These are phyloP conservation scores for Artemisia argyi DNA, from an alignment of 129 eudicot genomes.

Conservation along the genomic window DNA sequence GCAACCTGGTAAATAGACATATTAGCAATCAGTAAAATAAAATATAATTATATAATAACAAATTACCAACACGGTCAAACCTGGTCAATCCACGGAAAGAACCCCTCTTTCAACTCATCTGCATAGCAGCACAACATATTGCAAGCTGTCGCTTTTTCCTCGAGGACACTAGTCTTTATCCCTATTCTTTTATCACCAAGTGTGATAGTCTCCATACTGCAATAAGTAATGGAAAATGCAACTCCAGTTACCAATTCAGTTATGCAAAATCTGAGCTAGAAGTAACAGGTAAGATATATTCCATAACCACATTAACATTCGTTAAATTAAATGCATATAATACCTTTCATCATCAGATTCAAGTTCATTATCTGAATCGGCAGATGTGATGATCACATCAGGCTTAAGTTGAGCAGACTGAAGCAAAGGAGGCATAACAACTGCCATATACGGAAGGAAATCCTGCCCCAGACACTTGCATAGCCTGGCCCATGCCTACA, in stretches of 20 bases:
- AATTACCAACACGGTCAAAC: slow-evolving; percentile 26
- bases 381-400: slow-evolving; percentile 95
- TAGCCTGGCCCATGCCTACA: slow-evolving; percentile 98
- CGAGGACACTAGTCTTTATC: slow-evolving; percentile 94
- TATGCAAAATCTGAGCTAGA: no score
- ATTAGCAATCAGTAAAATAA: slow-evolving; percentile 3
- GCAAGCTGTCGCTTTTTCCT: slow-evolving; percentile 99
- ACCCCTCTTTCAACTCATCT: slow-evolving; percentile 97
- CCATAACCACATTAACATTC: background rate
- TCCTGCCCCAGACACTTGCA: slow-evolving; percentile 99
- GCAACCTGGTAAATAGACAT: slow-evolving; percentile 61
- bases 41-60: background rate
- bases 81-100: slow-evolving; percentile 99
- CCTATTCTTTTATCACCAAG: slow-evolving; percentile 98
- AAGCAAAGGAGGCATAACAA: slow-evolving; percentile 98
- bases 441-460: slow-evolving; percentile 95
- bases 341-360: slow-evolving; percentile 99
- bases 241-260: background rate
- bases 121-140: slow-evolving; percentile 99
- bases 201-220: slow-evolving; percentile 99
- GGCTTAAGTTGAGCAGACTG: slow-evolving; percentile 99
- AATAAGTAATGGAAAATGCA: slow-evolving; percentile 1
- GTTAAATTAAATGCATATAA: background rate
- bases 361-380: slow-evolving; percentile 88
- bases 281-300: no score